These are phyloP conservation scores for Emergomyces pasteurianus DNA, from an alignment of 2,329 filamentous ascomycete species.

Conservation along the genomic window DNA sequence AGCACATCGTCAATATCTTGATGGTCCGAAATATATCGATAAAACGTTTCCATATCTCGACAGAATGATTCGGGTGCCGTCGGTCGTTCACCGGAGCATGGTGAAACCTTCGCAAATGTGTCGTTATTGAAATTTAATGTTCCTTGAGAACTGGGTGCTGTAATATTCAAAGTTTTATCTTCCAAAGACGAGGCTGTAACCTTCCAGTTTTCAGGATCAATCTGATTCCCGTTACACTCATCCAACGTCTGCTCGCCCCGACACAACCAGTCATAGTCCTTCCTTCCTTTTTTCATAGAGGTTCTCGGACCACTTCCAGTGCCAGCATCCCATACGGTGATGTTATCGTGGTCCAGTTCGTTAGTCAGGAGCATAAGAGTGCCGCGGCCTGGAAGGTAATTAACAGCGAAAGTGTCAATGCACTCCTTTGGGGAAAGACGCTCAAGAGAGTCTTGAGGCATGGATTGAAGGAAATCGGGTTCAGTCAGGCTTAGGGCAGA, in stretches of 20 bases:
- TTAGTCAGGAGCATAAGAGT: not conserved
- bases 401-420: not conserved
- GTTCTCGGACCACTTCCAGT: not conserved
- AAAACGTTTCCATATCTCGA: not conserved
- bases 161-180: not conserved
- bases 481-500: not conserved
- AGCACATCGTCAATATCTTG: not conserved
- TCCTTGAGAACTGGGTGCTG: not conserved
- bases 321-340: not conserved
- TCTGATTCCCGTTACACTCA: not conserved
- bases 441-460: not conserved
- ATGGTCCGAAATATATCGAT: not conserved
- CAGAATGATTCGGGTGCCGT: not conserved
- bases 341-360: not conserved
- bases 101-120: not conserved
- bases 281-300: not conserved
- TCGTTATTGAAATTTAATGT: not conserved
- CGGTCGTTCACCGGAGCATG: not conserved
- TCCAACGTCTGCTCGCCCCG: not conserved
- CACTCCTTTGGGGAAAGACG: not conserved
- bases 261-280: not conserved
- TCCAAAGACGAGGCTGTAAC: not conserved
- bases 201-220: not conserved
- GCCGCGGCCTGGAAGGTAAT: not conserved
- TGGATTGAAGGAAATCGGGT: not conserved